phyloP scores from a whole-genome alignment of 176 grass and related monocot genomes.

The Juncus inflexus region DNA sequence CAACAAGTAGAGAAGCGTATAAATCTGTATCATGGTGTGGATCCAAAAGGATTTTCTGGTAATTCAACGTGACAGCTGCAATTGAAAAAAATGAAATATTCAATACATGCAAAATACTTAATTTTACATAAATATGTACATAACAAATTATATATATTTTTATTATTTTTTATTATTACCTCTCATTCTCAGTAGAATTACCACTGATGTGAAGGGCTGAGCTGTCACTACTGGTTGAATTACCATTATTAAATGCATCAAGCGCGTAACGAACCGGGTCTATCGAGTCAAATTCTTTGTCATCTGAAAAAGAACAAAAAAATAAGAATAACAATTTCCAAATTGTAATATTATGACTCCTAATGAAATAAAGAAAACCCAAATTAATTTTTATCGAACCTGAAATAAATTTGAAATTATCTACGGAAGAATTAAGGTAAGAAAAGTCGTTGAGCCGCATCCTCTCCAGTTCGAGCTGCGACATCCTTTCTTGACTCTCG shows the following conservation, averaged over 20 bases:
- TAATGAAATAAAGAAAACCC: neutral
- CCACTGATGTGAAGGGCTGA: neutral
- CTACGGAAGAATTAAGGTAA: neutral
- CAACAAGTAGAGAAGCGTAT: constrained; percentile 8
- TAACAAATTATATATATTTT: neutral
- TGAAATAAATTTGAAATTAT: constrained; percentile 21
- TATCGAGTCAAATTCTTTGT: constrained; percentile 26
- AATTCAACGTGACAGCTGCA: constrained; percentile 29
- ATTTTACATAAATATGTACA: constrained; percentile 1
- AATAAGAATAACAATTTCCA: constrained; percentile 1
- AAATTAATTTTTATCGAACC: constrained; percentile 21
- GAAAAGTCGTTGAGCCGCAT: constrained; percentile 18
- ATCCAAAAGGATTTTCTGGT: constrained; percentile 31
- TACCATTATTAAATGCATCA: constrained; percentile 8
- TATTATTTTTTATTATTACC: constrained; percentile 21
- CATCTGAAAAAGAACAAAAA: constrained; percentile 14
- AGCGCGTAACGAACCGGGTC: constrained; percentile 17
- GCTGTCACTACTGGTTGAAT: constrained; percentile 9
- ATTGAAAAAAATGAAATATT: constrained; percentile 14
- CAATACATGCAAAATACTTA: neutral
- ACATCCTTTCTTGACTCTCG: constrained; percentile 11
- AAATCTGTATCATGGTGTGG: constrained; percentile 9
- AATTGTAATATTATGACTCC: neutral
- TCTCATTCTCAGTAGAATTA: constrained; percentile 14
- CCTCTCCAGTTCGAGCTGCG: constrained; percentile 24